Percentiles rank a stretch among this genome's conserved stretches.
phyloP scores from a whole-genome alignment of 225 moss, liverwort and hornwort genomes.

The Pleurozium schreberi region DNA sequence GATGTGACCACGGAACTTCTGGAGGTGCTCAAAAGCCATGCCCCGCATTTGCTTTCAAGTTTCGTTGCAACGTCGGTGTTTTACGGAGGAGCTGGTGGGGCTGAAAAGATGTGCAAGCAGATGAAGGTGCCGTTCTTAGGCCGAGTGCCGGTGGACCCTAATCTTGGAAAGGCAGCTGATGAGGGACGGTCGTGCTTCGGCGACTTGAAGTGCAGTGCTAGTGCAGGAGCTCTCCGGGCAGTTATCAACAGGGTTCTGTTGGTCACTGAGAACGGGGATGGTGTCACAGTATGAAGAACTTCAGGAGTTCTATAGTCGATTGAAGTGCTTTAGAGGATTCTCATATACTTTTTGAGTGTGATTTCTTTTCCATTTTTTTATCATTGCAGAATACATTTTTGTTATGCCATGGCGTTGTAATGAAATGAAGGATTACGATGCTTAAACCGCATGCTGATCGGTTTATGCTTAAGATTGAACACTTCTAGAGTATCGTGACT shows the following conservation, averaged over 20 bases:
- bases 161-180: slow-evolving; percentile 87
- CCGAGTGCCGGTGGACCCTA: slow-evolving; percentile 80
- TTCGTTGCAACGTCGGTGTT: slow-evolving; percentile 58
- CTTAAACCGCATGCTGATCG: background rate
- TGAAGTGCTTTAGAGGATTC: background rate
- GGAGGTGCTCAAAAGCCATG: slow-evolving; percentile 49
- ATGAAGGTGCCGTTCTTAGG: slow-evolving; percentile 92
- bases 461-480: background rate
- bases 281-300: background rate
- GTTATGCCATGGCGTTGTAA: background rate
- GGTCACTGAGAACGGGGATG: slow-evolving; percentile 21
- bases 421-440: background rate
- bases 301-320: background rate
- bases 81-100: slow-evolving; percentile 71
- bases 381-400: background rate
- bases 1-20: slow-evolving; percentile 71
- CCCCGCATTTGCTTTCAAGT: slow-evolving; percentile 58
- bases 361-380: background rate
- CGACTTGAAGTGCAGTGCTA: slow-evolving; percentile 58
- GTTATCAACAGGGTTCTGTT: slow-evolving; percentile 64
- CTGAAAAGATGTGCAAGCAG: slow-evolving; percentile 90
- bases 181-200: slow-evolving; percentile 87
- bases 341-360: background rate
- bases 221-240: slow-evolving; percentile 59
- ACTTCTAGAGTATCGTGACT: background rate